Percentiles rank a stretch among this genome's conserved stretches.
phyloP scores from a whole-genome alignment of 371 early-diverging fungal genomes.

The Amoeboaphelidium protococcarum region DNA sequence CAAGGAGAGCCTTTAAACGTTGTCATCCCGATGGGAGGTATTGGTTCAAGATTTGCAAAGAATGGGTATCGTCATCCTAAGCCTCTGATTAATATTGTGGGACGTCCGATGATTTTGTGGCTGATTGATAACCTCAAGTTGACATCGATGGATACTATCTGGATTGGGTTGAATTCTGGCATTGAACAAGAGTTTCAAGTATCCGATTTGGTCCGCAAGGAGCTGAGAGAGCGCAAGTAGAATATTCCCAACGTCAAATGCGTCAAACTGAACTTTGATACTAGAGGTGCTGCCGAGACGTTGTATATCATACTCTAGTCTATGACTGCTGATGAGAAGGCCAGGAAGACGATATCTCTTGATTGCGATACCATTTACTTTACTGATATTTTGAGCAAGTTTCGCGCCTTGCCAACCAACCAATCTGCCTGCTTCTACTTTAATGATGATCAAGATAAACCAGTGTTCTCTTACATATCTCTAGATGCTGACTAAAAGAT shows the following conservation, averaged over 20 bases:
- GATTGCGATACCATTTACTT: slow-evolving; percentile 4
- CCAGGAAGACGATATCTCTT: neutral
- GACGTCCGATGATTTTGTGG: slow-evolving; percentile 3
- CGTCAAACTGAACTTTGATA: slow-evolving; percentile 1
- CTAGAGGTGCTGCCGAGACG: slow-evolving; percentile 2
- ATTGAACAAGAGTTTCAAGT: neutral
- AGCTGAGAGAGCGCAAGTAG: neutral
- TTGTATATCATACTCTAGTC: slow-evolving; percentile 2
- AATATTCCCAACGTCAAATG: neutral
- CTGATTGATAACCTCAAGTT: slow-evolving; percentile 3
- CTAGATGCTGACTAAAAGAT: neutral
- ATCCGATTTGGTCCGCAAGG: neutral
- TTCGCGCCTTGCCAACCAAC: neutral
- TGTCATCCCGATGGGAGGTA: slow-evolving; percentile 5
- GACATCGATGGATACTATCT: neutral
- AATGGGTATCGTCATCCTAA: slow-evolving; percentile 5
- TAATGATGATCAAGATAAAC: neutral
- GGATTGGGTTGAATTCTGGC: neutral
- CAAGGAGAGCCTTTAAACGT: too few relatives aligned
- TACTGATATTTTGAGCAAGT: neutral
- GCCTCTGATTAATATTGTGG: slow-evolving; percentile 4
- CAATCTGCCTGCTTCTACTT: slow-evolving; percentile 1
- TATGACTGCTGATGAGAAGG: slow-evolving; percentile 1
- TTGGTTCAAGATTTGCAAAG: slow-evolving; percentile 3
- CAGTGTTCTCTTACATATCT: slow-evolving; percentile 1